phyloP scores from a whole-genome alignment of 768 basidiomycete genomes.

The Botryobasidium botryosum region DNA sequence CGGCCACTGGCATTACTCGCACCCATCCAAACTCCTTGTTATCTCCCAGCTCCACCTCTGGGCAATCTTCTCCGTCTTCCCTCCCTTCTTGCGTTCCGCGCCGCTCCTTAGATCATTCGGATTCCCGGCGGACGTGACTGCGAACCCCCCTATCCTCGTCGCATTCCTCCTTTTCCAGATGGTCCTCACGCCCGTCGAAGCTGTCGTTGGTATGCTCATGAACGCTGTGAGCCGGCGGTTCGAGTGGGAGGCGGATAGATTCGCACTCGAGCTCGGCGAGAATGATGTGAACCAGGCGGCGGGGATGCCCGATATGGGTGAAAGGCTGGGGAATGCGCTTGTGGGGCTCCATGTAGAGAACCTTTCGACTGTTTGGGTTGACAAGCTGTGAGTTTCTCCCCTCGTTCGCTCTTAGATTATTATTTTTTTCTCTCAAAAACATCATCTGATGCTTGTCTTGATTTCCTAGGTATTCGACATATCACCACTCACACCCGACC shows the following conservation, averaged over 20 bases:
- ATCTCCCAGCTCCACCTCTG: constrained; percentile 82
- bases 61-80: constrained; percentile 70
- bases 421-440: not conserved
- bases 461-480: constrained; percentile 62
- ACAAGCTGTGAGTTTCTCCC: constrained; percentile 51
- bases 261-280: constrained; percentile 57
- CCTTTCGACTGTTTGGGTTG: constrained; percentile 83
- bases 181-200: constrained; percentile 66
- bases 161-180: constrained; percentile 85
- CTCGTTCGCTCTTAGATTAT: constrained; percentile 2
- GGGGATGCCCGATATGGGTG: constrained; percentile 67
- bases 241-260: constrained; percentile 87
- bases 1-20: constrained; percentile 88
- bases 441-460: not conserved
- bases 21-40: constrained; percentile 76
- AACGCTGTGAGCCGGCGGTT: constrained; percentile 73
- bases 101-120: constrained; percentile 67
- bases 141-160: constrained; percentile 59
- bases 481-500: constrained; percentile 93
- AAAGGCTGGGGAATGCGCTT: constrained; percentile 65
- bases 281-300: constrained; percentile 16
- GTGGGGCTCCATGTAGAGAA: constrained; percentile 84
- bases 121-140: constrained; percentile 48
- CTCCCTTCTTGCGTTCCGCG: constrained; percentile 72
- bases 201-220: constrained; percentile 51